Evolutionary conservation across 2,329 filamentous ascomycete genomes (phyloP).

Genomic region (Penicillium rolfsii): DNA sequence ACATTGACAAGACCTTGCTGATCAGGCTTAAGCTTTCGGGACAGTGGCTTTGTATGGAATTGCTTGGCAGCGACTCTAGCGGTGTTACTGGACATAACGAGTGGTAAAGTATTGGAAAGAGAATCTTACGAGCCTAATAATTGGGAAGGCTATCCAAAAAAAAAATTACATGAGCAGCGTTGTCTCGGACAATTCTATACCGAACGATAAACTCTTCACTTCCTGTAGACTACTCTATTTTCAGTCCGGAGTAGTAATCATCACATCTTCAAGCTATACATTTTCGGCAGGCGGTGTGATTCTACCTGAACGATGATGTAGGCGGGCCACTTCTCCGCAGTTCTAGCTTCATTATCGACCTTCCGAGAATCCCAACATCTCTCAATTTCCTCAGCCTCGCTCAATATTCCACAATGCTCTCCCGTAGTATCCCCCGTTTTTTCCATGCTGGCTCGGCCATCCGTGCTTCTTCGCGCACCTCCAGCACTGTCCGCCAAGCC

Average conservation of each 20-base stretch:
- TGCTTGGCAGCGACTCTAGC: too few relatives aligned
- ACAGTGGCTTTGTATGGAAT: neutral
- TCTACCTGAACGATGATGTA: slow-evolving; percentile 13
- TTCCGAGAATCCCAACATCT: neutral
- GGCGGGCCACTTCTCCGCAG: slow-evolving; percentile 11
- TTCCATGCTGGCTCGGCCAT: slow-evolving; percentile 26
- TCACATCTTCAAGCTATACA: slow-evolving; percentile 34
- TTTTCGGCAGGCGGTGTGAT: slow-evolving; percentile 30
- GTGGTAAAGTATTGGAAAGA: neutral
- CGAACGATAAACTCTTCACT: neutral
- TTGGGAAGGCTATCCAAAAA: neutral
- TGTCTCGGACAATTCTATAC: neutral
- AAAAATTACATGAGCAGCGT: neutral
- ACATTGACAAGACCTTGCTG: neutral
- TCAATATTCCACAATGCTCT: slow-evolving; percentile 37
- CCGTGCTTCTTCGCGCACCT: slow-evolving; percentile 28
- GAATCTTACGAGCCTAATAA: neutral
- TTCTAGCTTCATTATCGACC: slow-evolving; percentile 13
- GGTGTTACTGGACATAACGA: neutral
- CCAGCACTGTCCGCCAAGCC: slow-evolving; percentile 20
- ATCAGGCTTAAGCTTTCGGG: neutral
- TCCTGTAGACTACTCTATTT: too few relatives aligned
- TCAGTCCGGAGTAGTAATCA: neutral
- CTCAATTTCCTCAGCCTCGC: neutral
- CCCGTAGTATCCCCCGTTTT: slow-evolving; percentile 48